Evolutionary conservation across 495 filamentous ascomycete genomes (phyloP), one percentile per base, ranked within the genome.

Genomic region (Trichoderma asperelloides): DNA sequence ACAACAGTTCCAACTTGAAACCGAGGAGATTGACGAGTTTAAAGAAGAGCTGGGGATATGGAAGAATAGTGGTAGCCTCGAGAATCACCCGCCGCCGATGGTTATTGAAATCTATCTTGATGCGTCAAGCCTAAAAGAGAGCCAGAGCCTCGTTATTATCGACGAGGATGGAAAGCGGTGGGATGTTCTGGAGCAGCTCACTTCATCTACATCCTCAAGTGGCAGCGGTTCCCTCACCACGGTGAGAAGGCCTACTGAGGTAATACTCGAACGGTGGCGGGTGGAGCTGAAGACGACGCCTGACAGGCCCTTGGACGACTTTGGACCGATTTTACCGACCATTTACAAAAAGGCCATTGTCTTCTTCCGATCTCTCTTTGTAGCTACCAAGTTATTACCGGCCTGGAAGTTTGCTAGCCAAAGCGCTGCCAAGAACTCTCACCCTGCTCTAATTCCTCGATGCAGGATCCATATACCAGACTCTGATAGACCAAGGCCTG

Each of bases 271-370:
- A 77, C 85, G 95, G 60, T 98, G 95, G 95, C 87, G 78, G 64
- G 80, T 98, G 69, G 88, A 94, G 72, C 80, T 98, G 68, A 89
- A 88, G 69, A 75, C 41, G n/a, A 65, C 15, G 1, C 15, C 18
- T 41, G 43, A 47, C 37, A 23, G 16, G 39, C 64, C 40, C 2
- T 49, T 81, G 33, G 82, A 87, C 18, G 91, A 95, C 69, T 84
- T 92, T 70, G 86, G 82, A 41, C 81, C 86, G 39, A 84, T 85
- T 23, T 79, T 97, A 62, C 92, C 95, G 5, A 94, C 91, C 27
- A 87, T 95, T 68, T 98, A 98, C 81, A 98, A 98, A 80, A 92
- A 94, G 78, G 89, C 87, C 71, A 95, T 98, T 68, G 89, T 98
- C 66, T 85, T 98, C 69, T 97, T 98, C 77, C 85, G 96, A 67